Percentiles rank a stretch among this genome's conserved stretches.
phyloP scores from a whole-genome alignment of 169 alveolate genomes.

The Eimeria tenella region DNA sequence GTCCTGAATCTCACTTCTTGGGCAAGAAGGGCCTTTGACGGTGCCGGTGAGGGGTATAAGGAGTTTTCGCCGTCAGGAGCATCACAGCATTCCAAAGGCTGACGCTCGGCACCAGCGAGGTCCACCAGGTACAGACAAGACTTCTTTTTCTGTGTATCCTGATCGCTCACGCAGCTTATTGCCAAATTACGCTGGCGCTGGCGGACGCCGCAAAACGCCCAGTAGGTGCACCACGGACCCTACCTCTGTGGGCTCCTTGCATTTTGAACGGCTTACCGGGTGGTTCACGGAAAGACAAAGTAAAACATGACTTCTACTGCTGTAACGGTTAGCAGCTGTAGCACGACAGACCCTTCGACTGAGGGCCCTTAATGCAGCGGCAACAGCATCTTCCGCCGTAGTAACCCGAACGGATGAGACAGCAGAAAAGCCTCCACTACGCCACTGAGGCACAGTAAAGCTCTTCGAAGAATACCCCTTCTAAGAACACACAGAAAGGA shows the following conservation, averaged over 20 bases:
- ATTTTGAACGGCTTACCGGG: not conserved
- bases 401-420: too few species aligned
- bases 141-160: not conserved
- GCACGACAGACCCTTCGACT: slow-evolving; percentile 13
- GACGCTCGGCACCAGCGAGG: slow-evolving; percentile 54
- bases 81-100: slow-evolving; percentile 12
- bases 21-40: slow-evolving; percentile 21
- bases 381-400: not conserved
- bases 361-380: slow-evolving; percentile 38
- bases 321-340: slow-evolving; percentile 39
- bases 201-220: too few species aligned
- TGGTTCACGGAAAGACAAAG: not conserved
- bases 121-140: slow-evolving; percentile 41
- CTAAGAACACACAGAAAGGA: too few species aligned
- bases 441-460: too few species aligned
- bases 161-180: not conserved
- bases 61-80: not conserved
- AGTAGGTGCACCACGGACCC: too few species aligned
- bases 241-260: too few species aligned
- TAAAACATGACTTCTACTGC: slow-evolving; percentile 45
- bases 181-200: too few species aligned
- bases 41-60: not conserved
- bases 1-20: not conserved
- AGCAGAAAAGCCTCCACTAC: too few species aligned
- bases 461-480: too few species aligned